Evolutionary conservation across 176 grass and related monocot genomes (phyloP).

Genomic region (Paspalum vaginatum): DNA sequence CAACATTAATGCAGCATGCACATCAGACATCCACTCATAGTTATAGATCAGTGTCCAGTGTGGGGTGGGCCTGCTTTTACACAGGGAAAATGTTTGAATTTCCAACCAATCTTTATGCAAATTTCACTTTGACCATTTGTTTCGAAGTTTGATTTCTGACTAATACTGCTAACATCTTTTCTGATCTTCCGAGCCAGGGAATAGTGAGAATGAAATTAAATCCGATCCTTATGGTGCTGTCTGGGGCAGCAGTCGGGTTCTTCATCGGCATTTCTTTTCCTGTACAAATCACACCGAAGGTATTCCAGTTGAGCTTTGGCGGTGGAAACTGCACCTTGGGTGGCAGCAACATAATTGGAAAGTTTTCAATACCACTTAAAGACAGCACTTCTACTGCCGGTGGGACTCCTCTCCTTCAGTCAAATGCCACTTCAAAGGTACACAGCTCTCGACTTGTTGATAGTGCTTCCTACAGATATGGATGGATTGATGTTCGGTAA

Average conservation of each 20-base stretch:
- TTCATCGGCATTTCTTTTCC: constrained; percentile 5
- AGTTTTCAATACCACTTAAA: neutral
- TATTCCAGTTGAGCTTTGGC: constrained; percentile 4
- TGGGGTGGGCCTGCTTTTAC: neutral
- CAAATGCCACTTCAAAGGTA: constrained; percentile 41
- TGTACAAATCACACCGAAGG: neutral
- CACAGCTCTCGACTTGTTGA: neutral
- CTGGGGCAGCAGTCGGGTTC: constrained; percentile 6
- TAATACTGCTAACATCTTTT: neutral
- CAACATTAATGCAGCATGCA: neutral
- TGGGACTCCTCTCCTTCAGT: neutral
- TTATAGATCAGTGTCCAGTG: too few species aligned
- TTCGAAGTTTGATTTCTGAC: neutral
- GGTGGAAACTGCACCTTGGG: neutral
- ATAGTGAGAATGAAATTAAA: constrained; percentile 4
- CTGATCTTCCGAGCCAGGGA: neutral
- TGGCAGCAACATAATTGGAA: neutral
- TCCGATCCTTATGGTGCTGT: neutral
- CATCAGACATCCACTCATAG: too few species aligned
- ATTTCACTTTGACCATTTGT: neutral
- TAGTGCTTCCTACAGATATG: neutral
- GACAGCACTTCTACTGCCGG: constrained; percentile 12
- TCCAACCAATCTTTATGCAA: neutral
- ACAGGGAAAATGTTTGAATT: too few species aligned
- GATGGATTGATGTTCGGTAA: neutral